Percentiles rank a stretch among this genome's conserved stretches.
Conservation (phyloP, 345 rosid genomes). For the Pugionium dolabratum region DNA sequence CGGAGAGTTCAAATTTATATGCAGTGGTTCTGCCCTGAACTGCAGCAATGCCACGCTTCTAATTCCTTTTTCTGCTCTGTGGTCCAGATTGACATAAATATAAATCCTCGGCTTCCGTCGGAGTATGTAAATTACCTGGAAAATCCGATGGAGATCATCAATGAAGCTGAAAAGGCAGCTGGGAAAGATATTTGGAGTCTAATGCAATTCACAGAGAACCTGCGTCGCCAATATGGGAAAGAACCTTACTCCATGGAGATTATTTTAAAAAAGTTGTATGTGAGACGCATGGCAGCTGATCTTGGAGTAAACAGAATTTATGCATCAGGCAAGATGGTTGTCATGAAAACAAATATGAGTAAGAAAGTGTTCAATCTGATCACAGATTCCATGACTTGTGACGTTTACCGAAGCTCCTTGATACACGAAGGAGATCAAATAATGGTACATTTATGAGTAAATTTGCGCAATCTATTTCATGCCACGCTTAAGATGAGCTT, state of each 20-base stretch:
- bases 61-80: constrained; percentile 26
- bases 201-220: constrained; percentile 84
- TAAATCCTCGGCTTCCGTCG: constrained; percentile 77
- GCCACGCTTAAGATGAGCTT: constrained; percentile 10
- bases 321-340: constrained; percentile 85
- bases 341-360: constrained; percentile 81
- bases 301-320: constrained; percentile 77
- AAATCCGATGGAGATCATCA: constrained; percentile 79
- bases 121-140: constrained; percentile 89
- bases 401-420: constrained; percentile 66
- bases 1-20: neutral
- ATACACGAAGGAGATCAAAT: constrained; percentile 64
- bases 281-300: constrained; percentile 97
- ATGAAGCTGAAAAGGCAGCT: constrained; percentile 85
- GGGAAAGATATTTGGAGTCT: constrained; percentile 76
- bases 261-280: constrained; percentile 82
- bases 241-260: constrained; percentile 92
- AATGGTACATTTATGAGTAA: constrained; percentile 52
- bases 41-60: neutral
- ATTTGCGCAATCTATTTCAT: constrained; percentile 14
- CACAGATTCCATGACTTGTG: constrained; percentile 71
- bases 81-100: constrained; percentile 74
- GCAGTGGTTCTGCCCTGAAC: constrained; percentile 10
- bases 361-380: constrained; percentile 80
- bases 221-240: constrained; percentile 84